These are phyloP conservation scores for Fraxinus paxiana DNA, from an alignment of 305 asterid species.

Conservation along the genomic window DNA sequence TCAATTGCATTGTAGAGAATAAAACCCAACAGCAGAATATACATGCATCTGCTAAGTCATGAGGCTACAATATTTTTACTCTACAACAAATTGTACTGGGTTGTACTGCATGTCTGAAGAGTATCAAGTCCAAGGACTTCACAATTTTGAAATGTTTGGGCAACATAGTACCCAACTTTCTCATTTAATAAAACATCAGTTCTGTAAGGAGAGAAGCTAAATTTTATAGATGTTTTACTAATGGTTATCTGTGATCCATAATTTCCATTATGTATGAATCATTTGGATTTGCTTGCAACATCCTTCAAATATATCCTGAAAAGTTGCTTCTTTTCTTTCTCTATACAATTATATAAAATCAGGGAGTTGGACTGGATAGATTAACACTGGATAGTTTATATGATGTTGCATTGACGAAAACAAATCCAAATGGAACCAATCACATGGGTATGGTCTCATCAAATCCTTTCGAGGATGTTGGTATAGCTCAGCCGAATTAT, in stretches of 20 bases:
- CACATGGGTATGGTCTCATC: constrained; percentile 29
- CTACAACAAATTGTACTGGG: background rate
- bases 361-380: constrained; percentile 56
- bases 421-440: constrained; percentile 29
- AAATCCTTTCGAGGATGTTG: constrained; percentile 57
- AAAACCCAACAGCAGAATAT: background rate
- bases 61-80: background rate
- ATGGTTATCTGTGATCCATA: background rate
- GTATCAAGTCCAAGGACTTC: background rate
- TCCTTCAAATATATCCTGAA: background rate
- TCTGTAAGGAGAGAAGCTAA: background rate
- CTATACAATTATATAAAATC: constrained; percentile 20
- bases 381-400: constrained; percentile 59
- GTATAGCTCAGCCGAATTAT: background rate
- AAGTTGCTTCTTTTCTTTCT: constrained; percentile 4
- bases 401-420: constrained; percentile 36
- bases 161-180: background rate
- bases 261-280: background rate
- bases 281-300: background rate
- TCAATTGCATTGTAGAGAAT: background rate
- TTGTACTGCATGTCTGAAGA: background rate
- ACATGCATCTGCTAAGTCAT: background rate
- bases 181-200: background rate
- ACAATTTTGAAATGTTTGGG: background rate
- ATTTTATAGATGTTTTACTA: background rate